Evolutionary conservation across 2,329 filamentous ascomycete species (phyloP), one percentile per base, ranked within the genome.

Genomic region (Sarocladium kiliense): DNA sequence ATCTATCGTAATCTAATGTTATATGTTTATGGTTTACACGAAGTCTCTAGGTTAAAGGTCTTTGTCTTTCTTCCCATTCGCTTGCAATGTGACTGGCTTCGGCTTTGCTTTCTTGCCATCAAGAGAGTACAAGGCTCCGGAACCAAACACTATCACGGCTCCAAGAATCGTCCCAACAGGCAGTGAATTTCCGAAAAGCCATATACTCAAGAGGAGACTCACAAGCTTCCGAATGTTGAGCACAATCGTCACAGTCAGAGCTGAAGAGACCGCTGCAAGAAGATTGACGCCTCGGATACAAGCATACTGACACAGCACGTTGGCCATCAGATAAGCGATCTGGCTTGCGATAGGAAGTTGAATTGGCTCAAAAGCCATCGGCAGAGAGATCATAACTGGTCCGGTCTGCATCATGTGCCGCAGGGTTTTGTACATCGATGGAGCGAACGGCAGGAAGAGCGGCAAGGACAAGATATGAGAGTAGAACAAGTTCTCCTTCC

Each of bases 401-500:
- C 81, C 73, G 55, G 88, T 91, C 64, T 74, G 66, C 53, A 81
- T 79, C 19, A 94, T 77, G 56, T 78, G 80, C 54, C 72, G 66
- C 60, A 89, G 87, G 63, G 90, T 87, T 18, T 76, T 72, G 54
- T 74, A 72, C 64, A 94, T 80, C 2, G 82, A 83, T 1, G 81
- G 79, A n/a, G 82, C 69, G 60, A 93, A 87, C 2, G 87, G 88
- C 2, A 88, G 64, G 65, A 93, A 94, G 21, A 94, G 77, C 0
- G 89, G 88, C 42, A 94, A 74, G 1, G 87, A 89, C 21, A 93
- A 77, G 7, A 90, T 68, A 61, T 88, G 85, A 1, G 89, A 95
- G 75, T 97, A 99, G 74, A 99, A 97, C 12, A 99, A 79, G 61
- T 96, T 96, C 70, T 97, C 94, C 63, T 87, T 88, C 91, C 94